phyloP scores from a whole-genome alignment of 257 asterid species.

The Buddleja alternifolia region DNA sequence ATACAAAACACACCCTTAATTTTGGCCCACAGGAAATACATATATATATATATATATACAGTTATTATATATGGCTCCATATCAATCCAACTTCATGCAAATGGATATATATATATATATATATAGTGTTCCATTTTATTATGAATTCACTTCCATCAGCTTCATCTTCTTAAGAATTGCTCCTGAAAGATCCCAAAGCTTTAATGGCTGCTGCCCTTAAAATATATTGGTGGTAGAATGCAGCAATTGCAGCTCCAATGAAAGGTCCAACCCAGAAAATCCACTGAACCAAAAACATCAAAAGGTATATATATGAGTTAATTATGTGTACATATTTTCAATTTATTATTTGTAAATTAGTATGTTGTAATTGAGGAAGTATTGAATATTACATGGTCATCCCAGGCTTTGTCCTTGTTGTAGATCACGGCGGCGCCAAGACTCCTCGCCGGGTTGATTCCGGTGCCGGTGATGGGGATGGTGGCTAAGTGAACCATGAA shows the following conservation, averaged over 20 bases:
- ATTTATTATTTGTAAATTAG: no score
- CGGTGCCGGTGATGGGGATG: slow-evolving; percentile 82
- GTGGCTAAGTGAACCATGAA: slow-evolving; percentile 84
- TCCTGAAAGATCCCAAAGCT: slow-evolving; percentile 76
- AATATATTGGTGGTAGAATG: slow-evolving; percentile 65
- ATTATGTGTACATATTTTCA: background rate
- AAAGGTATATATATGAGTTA: background rate
- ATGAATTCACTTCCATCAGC: background rate
- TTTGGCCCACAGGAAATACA: background rate
- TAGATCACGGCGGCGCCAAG: slow-evolving; percentile 78
- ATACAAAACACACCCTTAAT: background rate
- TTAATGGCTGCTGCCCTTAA: slow-evolving; percentile 64
- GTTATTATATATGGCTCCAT: background rate
- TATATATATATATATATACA: slow-evolving; percentile 35
- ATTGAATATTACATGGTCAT: slow-evolving; percentile 50
- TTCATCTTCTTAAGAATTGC: slow-evolving; percentile 44
- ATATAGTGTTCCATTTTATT: background rate
- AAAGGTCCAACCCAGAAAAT: slow-evolving; percentile 85
- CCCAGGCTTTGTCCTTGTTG: slow-evolving; percentile 60
- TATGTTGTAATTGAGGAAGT: no score
- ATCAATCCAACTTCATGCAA: background rate
- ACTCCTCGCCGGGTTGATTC: slow-evolving; percentile 82
- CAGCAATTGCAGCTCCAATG: slow-evolving; percentile 73
- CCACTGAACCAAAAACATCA: slow-evolving; percentile 39
- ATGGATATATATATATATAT: background rate